A percentile compares a stretch with the other conserved stretches of the same genome.
Conservation (phyloP, 202 grass and related monocot genomes). For the Saccharum hybrid region DNA sequence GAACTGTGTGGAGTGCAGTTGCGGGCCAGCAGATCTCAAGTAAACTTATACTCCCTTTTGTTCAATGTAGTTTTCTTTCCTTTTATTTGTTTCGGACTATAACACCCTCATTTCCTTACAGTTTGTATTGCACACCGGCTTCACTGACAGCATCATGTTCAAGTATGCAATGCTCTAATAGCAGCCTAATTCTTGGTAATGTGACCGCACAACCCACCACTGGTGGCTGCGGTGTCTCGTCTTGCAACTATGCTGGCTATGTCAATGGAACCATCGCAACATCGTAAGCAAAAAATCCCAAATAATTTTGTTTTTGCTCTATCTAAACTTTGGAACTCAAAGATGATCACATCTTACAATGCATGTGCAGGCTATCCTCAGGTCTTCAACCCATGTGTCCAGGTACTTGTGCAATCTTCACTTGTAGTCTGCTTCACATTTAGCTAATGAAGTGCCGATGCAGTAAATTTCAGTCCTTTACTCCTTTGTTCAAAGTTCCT, state of each 20-base stretch:
- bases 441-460: neutral
- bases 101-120: constrained; percentile 37
- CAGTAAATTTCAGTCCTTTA: neutral
- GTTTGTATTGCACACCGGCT: constrained; percentile 82
- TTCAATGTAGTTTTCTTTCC: constrained; percentile 30
- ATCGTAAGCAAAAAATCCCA: constrained; percentile 50
- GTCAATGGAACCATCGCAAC: constrained; percentile 81
- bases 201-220: constrained; percentile 60
- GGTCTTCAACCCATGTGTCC: constrained; percentile 82
- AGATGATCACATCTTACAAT: constrained; percentile 26
- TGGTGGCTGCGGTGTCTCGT: constrained; percentile 82
- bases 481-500: neutral
- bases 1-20: constrained; percentile 88
- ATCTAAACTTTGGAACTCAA: neutral
- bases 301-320: constrained; percentile 22
- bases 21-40: constrained; percentile 87
- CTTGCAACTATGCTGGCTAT: constrained; percentile 82
- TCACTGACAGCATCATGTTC: constrained; percentile 73
- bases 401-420: constrained; percentile 57
- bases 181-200: constrained; percentile 84
- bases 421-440: constrained; percentile 15
- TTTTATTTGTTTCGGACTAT: constrained; percentile 25
- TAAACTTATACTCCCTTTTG: constrained; percentile 45
- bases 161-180: constrained; percentile 88
- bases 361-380: constrained; percentile 63